These are phyloP conservation scores for Cutaneotrichosporon sp. DNA, from an alignment of 1,284 basidiomycete species.

Conservation along the genomic window DNA sequence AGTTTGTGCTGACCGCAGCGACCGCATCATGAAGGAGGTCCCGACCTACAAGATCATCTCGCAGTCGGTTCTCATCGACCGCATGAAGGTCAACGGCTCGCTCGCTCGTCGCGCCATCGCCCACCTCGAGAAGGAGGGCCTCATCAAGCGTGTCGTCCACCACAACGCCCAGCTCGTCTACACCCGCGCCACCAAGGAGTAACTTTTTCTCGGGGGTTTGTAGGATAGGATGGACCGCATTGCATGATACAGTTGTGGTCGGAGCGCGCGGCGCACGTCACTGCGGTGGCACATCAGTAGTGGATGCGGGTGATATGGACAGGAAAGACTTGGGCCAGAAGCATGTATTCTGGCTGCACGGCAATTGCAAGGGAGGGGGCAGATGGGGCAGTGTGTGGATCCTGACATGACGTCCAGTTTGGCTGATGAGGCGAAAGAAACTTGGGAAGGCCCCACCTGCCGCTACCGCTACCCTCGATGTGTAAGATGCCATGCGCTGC, in stretches of 20 bases:
- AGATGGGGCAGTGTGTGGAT: conserved; percentile 16
- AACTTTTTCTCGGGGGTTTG: conserved; percentile 21
- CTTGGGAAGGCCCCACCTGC: too few species aligned
- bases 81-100: conserved; percentile 81
- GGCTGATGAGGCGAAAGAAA: too few species aligned
- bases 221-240: conserved; percentile 27
- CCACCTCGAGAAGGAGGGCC: conserved; percentile 90
- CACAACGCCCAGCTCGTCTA: conserved; percentile 89
- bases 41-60: conserved; percentile 99
- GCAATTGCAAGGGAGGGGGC: not conserved
- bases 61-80: conserved; percentile 95
- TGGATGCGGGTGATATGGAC: not conserved
- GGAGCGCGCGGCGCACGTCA: not conserved
- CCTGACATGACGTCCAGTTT: too few species aligned
- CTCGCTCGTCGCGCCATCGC: conserved; percentile 90
- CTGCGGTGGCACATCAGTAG: not conserved
- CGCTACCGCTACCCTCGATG: conserved; percentile 3
- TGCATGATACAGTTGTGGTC: conserved; percentile 15
- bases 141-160: conserved; percentile 96
- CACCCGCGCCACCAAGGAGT: conserved; percentile 53
- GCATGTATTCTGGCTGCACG: conserved; percentile 3
- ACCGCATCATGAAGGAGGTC: conserved; percentile 98
- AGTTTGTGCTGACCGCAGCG: conserved; percentile 60
- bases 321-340: not conserved
- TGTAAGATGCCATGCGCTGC: conserved; percentile 14